Base-by-base conservation (phyloP, 345 rosid genomes). In the Physaria fendleri region DNA sequence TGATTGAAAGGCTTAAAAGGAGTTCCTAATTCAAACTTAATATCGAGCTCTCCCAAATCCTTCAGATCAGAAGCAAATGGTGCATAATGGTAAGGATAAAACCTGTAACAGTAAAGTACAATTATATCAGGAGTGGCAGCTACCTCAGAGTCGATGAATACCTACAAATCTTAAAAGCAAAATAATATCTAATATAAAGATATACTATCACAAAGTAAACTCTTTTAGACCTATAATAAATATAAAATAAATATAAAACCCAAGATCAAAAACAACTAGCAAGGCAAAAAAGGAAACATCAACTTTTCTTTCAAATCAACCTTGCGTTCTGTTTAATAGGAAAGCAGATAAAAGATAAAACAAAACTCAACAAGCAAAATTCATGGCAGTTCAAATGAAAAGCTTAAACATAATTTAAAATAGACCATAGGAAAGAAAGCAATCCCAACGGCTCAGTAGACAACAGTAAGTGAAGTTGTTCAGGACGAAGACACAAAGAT, bases 1-100 rank as follows among this genome's bases (percentile, higher is more conserved):
- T 93, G 99, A 68, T 90, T 82, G 71, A 93, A 93, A 30, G 99
- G 99, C 71, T 85, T 93, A 65, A 93, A 93, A n/a, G 95, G 97
- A 52, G 82, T 39, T 16, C 97, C 97, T 57, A 85, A 42, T 57
- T 90, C 85, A 75, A 82, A 90, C 20, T 53, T 72, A 35, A 87
- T 87, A 50, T 90, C 56, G 73, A 93, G 71, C 77, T 87, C 74
- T 50, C 71, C 88, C 15, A 93, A 94, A 73, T 78, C 83, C 71
- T 77, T 93, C 33, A 93, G 83, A 83, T 93, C 99, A 66, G 97
- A 90, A 52, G 99, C 99, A 82, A 93, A 93, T 48, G 99, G 99
- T 24, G 99, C 99, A 80, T 93, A 93, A 56, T 93, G 99, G 60
- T 89, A 93, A 9, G 96, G 99, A 74, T 87, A 93, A 77, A 87